A percentile compares a stretch with the other conserved stretches of the same genome.
Conservation (phyloP, 192 early-diverging fungal genomes). For the Phycomyces nitens region DNA sequence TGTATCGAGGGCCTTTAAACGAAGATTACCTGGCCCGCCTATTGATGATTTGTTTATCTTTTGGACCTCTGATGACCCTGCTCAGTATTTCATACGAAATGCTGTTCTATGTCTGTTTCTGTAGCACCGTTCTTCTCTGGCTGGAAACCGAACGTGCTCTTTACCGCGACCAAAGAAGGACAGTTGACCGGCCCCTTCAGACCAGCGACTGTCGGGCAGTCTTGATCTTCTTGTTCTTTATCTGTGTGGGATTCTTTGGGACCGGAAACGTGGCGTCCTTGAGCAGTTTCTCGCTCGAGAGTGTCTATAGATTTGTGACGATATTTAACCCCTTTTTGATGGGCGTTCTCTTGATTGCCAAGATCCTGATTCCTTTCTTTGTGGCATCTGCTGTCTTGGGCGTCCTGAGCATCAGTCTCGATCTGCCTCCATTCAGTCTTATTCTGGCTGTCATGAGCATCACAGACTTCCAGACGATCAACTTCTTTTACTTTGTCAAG, state of each 20-base stretch:
- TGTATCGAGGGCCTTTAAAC: slow-evolving; percentile 53
- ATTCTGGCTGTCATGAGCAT: slow-evolving; percentile 84
- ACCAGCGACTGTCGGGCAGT: slow-evolving; percentile 54
- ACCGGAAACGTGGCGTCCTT: slow-evolving; percentile 93
- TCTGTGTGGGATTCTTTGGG: slow-evolving; percentile 94
- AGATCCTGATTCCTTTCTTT: slow-evolving; percentile 95
- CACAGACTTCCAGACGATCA: slow-evolving; percentile 91
- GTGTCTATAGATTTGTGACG: slow-evolving; percentile 87
- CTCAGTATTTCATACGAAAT: slow-evolving; percentile 90
- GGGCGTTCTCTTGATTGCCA: slow-evolving; percentile 78
- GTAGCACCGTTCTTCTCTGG: slow-evolving; percentile 70
- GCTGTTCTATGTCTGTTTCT: slow-evolving; percentile 85
- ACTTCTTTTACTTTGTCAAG: slow-evolving; percentile 92
- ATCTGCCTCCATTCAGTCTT: slow-evolving; percentile 81
- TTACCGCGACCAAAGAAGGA: slow-evolving; percentile 29
- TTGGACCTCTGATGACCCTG: slow-evolving; percentile 82
- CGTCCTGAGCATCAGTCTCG: slow-evolving; percentile 69
- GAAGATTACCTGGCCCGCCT: slow-evolving; percentile 81
- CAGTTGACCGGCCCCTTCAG: slow-evolving; percentile 11
- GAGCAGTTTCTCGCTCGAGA: slow-evolving; percentile 79
- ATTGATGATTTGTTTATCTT: slow-evolving; percentile 78
- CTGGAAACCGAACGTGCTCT: slow-evolving; percentile 66
- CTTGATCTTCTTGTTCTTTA: slow-evolving; percentile 83
- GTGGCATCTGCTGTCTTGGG: slow-evolving; percentile 80
- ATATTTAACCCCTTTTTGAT: slow-evolving; percentile 90